Evolutionary conservation across 331 rosid genomes (phyloP).

Genomic region (Ulmus americana): DNA sequence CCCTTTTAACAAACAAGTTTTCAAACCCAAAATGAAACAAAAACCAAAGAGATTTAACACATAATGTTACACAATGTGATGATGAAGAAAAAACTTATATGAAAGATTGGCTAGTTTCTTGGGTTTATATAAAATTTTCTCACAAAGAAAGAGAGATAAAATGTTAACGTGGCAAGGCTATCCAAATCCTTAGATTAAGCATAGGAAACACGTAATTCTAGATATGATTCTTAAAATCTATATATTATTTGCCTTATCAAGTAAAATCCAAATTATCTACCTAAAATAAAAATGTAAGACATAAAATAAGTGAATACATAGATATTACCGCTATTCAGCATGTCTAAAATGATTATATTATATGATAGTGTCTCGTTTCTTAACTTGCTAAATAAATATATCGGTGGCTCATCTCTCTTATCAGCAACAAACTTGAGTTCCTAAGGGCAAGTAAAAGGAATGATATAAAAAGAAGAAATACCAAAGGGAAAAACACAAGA

Average conservation of each 20-base stretch:
- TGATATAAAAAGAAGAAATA: neutral
- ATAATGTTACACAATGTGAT: neutral
- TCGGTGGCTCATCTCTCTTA: slow-evolving; percentile 49
- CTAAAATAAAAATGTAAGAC: neutral
- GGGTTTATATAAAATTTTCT: slow-evolving; percentile 18
- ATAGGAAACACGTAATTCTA: neutral
- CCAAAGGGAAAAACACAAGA: neutral
- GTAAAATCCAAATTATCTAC: neutral
- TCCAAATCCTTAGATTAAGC: slow-evolving; percentile 34
- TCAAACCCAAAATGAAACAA: neutral
- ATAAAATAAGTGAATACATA: too few relatives aligned
- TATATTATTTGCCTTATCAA: neutral
- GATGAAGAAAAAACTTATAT: neutral
- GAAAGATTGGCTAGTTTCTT: neutral
- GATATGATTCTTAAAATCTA: neutral
- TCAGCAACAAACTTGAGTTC: slow-evolving; percentile 28
- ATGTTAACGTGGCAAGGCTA: slow-evolving; percentile 48
- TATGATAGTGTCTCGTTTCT: slow-evolving; percentile 13
- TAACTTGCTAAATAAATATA: slow-evolving; percentile 40
- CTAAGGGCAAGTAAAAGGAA: slow-evolving; percentile 22
- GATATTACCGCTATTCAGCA: too few relatives aligned
- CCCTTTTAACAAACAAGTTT: neutral
- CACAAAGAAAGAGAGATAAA: neutral
- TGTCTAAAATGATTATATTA: neutral
- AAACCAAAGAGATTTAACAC: neutral